phyloP scores from a whole-genome alignment of 2,329 filamentous ascomycete genomes.

The Harringtonia aguacate region DNA sequence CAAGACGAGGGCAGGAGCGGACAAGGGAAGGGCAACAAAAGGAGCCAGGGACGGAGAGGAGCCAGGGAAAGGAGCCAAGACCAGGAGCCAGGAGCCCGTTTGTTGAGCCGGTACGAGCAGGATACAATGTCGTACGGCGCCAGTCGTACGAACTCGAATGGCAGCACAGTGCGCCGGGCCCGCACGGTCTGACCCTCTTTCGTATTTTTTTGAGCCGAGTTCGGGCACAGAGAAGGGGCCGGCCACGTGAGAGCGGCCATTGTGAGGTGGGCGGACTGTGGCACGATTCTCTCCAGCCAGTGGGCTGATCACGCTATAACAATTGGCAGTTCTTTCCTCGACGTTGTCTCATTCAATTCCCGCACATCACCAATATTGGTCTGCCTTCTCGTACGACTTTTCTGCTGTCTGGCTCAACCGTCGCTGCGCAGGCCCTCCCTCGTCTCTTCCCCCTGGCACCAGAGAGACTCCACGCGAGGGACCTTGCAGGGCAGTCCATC shows the following conservation, averaged over 20 bases:
- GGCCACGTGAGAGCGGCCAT: background rate
- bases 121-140: no score
- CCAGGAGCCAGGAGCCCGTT: no score
- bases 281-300: constrained; percentile 11
- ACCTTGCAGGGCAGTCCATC: background rate
- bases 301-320: constrained; percentile 13
- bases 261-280: constrained; percentile 4
- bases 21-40: background rate
- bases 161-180: no score
- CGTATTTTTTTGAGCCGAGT: no score
- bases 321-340: constrained; percentile 2
- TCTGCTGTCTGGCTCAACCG: background rate
- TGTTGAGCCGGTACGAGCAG: no score
- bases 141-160: no score
- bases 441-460: background rate
- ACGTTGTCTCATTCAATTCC: constrained; percentile 3
- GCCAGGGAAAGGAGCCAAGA: background rate
- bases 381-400: constrained; percentile 10
- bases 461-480: no score
- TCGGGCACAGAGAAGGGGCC: background rate
- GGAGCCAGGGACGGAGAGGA: background rate
- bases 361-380: constrained; percentile 1
- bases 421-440: no score
- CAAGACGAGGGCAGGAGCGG: background rate
- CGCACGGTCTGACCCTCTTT: no score